phyloP scores from a whole-genome alignment of 257 asterid species.

The Gardenia jasminoides region DNA sequence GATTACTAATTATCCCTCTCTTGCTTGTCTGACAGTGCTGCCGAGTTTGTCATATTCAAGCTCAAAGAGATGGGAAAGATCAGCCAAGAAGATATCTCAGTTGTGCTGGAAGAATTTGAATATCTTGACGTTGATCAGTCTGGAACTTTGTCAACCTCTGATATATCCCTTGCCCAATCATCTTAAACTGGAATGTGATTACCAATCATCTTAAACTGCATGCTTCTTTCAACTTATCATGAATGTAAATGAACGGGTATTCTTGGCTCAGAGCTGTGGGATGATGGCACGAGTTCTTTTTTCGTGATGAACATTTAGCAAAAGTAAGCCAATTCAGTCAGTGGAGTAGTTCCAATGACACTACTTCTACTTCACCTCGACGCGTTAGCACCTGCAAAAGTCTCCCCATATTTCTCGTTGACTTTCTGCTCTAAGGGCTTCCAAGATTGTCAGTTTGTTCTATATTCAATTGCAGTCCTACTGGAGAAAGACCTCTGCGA shows the following conservation, averaged over 20 bases:
- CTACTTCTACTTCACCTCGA: background rate
- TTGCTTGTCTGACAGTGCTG: slow-evolving; percentile 45
- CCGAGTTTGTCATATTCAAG: slow-evolving; percentile 71
- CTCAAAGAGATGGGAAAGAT: slow-evolving; percentile 97
- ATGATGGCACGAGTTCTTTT: background rate
- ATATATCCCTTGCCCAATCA: slow-evolving; percentile 62
- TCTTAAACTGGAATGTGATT: slow-evolving; percentile 26
- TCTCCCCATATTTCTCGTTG: background rate
- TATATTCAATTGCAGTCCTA: background rate
- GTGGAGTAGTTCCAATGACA: background rate
- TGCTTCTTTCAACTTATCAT: background rate
- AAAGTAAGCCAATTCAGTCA: background rate
- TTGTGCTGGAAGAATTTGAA: slow-evolving; percentile 65
- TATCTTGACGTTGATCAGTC: slow-evolving; percentile 85
- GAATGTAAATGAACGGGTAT: background rate
- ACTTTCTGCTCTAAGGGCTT: background rate
- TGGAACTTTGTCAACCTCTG: slow-evolving; percentile 68
- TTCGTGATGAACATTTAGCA: background rate
- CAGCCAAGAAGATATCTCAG: slow-evolving; percentile 58
- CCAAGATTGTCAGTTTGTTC: background rate
- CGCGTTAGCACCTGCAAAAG: background rate
- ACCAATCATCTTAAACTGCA: background rate
- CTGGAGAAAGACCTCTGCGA: background rate
- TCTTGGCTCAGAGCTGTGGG: background rate
- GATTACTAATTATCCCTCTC: background rate